Conservation (phyloP, 192 early-diverging fungal genomes). For the Phycomyces nitens region DNA sequence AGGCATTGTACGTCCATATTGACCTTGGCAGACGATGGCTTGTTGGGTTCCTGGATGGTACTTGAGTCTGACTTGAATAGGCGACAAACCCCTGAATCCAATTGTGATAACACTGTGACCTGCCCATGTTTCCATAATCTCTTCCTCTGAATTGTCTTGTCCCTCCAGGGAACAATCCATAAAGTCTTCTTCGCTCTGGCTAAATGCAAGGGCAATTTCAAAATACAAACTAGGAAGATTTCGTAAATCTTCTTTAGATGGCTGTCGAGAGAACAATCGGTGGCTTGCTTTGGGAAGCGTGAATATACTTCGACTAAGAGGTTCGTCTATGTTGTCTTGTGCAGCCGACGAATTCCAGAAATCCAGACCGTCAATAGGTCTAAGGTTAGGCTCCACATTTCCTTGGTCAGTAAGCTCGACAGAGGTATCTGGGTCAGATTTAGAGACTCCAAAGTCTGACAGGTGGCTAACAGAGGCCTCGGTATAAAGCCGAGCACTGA, state of each 20-base stretch:
- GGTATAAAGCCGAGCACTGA: background rate
- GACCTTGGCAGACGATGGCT: background rate
- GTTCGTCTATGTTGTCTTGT: background rate
- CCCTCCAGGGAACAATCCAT: background rate
- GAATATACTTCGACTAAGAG: too few species aligned
- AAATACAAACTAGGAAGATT: constrained; percentile 18
- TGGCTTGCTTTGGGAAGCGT: background rate
- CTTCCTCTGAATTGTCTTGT: background rate
- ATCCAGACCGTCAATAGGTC: constrained; percentile 3
- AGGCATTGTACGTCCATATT: background rate
- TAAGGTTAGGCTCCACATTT: constrained; percentile 24
- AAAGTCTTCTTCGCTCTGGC: constrained; percentile 3
- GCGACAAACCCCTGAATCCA: constrained; percentile 9
- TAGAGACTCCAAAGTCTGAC: background rate
- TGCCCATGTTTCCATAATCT: background rate
- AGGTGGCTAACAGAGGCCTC: background rate
- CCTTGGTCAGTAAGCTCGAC: background rate
- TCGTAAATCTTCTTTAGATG: background rate
- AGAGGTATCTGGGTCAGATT: background rate
- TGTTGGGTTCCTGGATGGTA: constrained; percentile 4
- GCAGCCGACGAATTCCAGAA: background rate
- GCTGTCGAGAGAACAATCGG: background rate
- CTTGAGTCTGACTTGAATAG: constrained; percentile 4
- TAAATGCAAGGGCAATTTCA: constrained; percentile 14
- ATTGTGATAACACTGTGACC: constrained; percentile 4